These are phyloP conservation scores for Neonectria coccinea DNA, from an alignment of 2,329 filamentous ascomycete species.

Conservation along the genomic window DNA sequence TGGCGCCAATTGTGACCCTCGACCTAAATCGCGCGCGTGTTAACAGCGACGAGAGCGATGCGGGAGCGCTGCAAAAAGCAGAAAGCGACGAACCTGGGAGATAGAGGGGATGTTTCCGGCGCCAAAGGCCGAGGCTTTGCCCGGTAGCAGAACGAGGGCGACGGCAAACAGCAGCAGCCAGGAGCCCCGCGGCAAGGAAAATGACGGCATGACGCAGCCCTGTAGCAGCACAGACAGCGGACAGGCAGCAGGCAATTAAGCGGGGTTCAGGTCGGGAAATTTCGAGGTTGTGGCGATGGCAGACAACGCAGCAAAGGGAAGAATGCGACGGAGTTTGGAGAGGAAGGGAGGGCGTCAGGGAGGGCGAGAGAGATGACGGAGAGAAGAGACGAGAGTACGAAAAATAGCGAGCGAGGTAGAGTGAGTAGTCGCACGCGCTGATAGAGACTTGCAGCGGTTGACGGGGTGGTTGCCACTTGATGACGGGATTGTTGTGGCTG, in stretches of 20 bases:
- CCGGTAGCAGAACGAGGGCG: constrained; percentile 67
- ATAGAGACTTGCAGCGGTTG: constrained; percentile 1
- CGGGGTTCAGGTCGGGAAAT: constrained; percentile 30
- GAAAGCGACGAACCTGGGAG: constrained; percentile 52
- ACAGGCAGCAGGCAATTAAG: constrained; percentile 11
- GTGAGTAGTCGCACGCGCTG: constrained; percentile 22
- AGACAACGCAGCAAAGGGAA: constrained; percentile 4
- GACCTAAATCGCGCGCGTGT: constrained; percentile 58
- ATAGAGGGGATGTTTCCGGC: constrained; percentile 79
- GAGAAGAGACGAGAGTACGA: constrained; percentile 12
- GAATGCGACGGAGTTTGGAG: not conserved
- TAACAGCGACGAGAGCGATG: constrained; percentile 2
- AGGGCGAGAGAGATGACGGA: constrained; percentile 16
- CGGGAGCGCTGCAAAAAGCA: not conserved
- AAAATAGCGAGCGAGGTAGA: constrained; percentile 3
- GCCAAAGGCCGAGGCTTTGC: constrained; percentile 71
- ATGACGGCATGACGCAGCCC: constrained; percentile 59
- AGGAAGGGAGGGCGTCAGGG: not conserved
- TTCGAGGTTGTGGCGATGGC: constrained; percentile 3
- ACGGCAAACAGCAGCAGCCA: constrained; percentile 63
- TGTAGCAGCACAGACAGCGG: constrained; percentile 30
- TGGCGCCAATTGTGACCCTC: constrained; percentile 78
- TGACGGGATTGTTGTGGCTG: constrained; percentile 45
- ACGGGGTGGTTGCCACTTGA: constrained; percentile 41
- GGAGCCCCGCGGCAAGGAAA: constrained; percentile 59